Evolutionary conservation across 1,284 basidiomycete species (phyloP).

Genomic region (Pisolithus thermaeus): DNA sequence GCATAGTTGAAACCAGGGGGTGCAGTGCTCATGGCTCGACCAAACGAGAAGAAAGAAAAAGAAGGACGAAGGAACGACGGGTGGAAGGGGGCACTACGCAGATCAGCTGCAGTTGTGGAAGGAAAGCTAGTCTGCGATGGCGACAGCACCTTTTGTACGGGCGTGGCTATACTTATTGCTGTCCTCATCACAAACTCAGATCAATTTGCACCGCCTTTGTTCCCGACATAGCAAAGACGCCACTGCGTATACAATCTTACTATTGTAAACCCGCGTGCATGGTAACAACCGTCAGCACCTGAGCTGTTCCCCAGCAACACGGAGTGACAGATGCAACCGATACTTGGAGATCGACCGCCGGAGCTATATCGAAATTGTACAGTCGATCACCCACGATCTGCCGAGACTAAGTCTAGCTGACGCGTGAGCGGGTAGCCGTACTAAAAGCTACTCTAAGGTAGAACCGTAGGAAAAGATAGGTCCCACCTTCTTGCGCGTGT

Average conservation of each 20-base stretch:
- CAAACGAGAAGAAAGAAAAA: neutral
- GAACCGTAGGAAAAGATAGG: no score
- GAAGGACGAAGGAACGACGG: neutral
- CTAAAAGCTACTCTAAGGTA: no score
- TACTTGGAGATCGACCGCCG: no score
- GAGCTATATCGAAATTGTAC: no score
- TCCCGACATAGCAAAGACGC: neutral
- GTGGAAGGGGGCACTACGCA: neutral
- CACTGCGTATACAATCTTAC: neutral
- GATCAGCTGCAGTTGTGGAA: neutral
- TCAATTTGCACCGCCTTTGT: neutral
- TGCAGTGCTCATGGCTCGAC: slow-evolving; percentile 11
- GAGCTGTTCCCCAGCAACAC: no score
- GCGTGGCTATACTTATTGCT: neutral
- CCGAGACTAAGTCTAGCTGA: no score
- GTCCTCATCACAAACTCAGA: neutral
- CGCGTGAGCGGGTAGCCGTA: no score
- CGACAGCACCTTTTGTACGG: neutral
- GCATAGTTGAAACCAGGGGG: slow-evolving; percentile 33
- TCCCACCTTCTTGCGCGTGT: no score
- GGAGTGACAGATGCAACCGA: no score
- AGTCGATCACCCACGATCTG: no score
- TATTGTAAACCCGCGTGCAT: no score
- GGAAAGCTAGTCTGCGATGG: neutral
- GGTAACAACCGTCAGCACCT: no score